Evolutionary conservation across 2,329 filamentous ascomycete genomes (phyloP), one percentile per base, ranked within the genome.

Genomic region (Didymella glomerata): DNA sequence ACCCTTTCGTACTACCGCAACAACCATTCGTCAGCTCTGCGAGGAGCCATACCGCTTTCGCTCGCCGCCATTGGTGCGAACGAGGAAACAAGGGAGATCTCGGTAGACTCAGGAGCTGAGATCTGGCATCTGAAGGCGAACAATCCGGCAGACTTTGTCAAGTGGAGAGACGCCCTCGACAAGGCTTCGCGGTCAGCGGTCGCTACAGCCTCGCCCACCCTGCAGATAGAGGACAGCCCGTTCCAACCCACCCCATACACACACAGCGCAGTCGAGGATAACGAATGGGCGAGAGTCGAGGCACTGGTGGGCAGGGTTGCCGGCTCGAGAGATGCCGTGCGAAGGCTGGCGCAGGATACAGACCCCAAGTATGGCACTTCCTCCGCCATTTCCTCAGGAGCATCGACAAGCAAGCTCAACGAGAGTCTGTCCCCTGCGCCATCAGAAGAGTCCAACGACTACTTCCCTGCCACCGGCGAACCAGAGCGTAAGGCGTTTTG

Each of bases 1-100:
- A 98, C 95, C 0, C 82, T 99, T 30, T 98, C 95, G 0, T 99
- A 99, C 80, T 99, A 97, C 75, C 91, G 96, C 74, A 95, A 94
- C 76, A 90, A 92, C 45, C 94, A 96, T 73, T 97, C 94, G 5
- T 96, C 94, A 6, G 93, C 94, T 1, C 82, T 99, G 42, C 88
- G 95, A 60, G 95, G 95, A 18, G 93, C 95, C 8, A 95, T 99
- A 50, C 95, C 95, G 0, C 83, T 99, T 9, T 95, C 92, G 25
- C 81, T 99, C 50, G 95, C 95, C 16, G 95, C 92, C 4, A 90
- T 99, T 59, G 91, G 93, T 3, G 92, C 92, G 8, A 93, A 97
- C 73, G 92, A 95, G 75, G 88, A 91, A 70, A 88, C 91, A 36
- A 86, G 93, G 64, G 94, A 98, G 76, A 97, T 99, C 52, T 96